Base-by-base conservation (phyloP, 345 rosid genomes). In the Eucalyptus marginata region DNA sequence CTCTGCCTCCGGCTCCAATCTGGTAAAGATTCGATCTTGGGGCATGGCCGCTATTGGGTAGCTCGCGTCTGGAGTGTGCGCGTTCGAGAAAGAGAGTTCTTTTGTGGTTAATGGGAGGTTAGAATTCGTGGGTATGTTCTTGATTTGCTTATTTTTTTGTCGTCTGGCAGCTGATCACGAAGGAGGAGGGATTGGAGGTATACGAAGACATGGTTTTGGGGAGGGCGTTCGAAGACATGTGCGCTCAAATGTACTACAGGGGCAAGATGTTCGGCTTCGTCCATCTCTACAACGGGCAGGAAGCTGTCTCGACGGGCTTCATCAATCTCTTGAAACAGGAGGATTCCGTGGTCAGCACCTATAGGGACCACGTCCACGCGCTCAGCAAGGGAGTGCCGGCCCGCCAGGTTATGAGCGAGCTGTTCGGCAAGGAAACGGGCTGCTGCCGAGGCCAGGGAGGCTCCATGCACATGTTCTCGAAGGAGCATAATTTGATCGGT, bases 181-280 rank as follows among this genome's bases (percentile, higher is more conserved):
- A 93, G 89, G 94, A 92, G 90, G 96, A 94, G 84, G 95, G 95
- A 4, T 88, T 94, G 91, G 93, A 84, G 87, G 84, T 94, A 16
- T 94, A 93, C 64, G 94, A 94, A 90, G 96, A 94, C 89, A 94
- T 94, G 96, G 86, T 94, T 44, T 76, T 93, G 91, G 94, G 96
- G 12, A 92, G 96, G 90, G 7, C 90, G 20, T 94, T 93, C 86
- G 96, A 94, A 90, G 96, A 94, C 89, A 94, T 93, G 96, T 93
- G 96, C 90, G 95, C 96, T 58, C 96, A 94, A 91, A 93, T 94
- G 95, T 93, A 93, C 59, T 93, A 93, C 88, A 89, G 96, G 66
- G 95, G 95, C 76, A 93, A 94, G 89, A 94, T 94, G 96, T 94
- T 94, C 89, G 96, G 95, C 31, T 94, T 94, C 86, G 96, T 94